A percentile compares a stretch with the other conserved stretches of the same genome.
Evolutionary conservation across 306 rosid species (phyloP).

Genomic region (Biancaea sappan): DNA sequence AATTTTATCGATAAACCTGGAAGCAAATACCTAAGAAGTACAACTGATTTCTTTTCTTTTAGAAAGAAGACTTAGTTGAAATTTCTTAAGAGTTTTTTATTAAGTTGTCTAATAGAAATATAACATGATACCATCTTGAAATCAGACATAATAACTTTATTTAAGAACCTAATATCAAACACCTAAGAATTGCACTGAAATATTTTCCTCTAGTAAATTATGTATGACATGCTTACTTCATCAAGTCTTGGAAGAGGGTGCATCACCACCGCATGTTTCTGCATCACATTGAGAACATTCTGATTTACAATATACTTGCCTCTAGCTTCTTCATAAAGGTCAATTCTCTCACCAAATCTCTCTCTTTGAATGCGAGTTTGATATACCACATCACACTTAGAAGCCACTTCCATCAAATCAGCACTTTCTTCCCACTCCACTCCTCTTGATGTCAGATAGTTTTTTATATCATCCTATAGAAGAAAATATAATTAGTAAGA

Average conservation of each 20-base stretch:
- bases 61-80: no score
- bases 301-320: conserved; percentile 83
- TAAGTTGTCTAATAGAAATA: neutral
- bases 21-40: neutral
- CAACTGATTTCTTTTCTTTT: neutral
- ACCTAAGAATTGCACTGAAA: neutral
- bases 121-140: neutral
- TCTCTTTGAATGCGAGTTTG: conserved; percentile 92
- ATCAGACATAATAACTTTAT: no score
- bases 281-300: conserved; percentile 67
- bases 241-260: conserved; percentile 97
- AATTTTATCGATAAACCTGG: neutral
- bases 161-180: neutral
- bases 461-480: conserved; percentile 83
- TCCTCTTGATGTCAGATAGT: conserved; percentile 63
- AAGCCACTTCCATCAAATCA: conserved; percentile 82
- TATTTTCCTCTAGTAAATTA: neutral
- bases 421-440: conserved; percentile 85
- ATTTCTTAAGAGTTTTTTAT: neutral
- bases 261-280: conserved; percentile 79
- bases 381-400: conserved; percentile 81
- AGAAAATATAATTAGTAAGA: conserved; percentile 24
- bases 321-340: conserved; percentile 81
- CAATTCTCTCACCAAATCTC: conserved; percentile 76
- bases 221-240: conserved; percentile 64